Evolutionary conservation across 2,329 filamentous ascomycete genomes (phyloP).

Genomic region (Hypoxylon sp.): DNA sequence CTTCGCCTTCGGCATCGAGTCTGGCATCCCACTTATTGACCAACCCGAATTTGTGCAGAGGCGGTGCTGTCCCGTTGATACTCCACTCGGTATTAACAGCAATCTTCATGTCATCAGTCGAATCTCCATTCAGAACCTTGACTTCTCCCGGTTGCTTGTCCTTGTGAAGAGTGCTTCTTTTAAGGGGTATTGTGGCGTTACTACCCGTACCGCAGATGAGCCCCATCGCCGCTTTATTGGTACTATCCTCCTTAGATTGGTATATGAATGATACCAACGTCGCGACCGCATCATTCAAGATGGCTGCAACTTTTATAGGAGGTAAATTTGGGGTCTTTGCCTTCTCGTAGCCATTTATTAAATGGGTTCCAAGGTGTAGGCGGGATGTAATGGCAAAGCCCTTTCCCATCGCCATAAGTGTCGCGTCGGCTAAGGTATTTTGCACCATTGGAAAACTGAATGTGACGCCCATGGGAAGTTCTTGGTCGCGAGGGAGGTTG

Average conservation of each 20-base stretch:
- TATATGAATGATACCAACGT: constrained; percentile 85
- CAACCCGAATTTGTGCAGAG: constrained; percentile 73
- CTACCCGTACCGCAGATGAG: constrained; percentile 86
- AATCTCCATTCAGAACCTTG: constrained; percentile 63
- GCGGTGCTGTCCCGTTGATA: constrained; percentile 80
- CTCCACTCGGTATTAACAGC: constrained; percentile 90
- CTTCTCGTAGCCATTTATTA: constrained; percentile 71
- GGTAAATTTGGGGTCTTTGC: constrained; percentile 68
- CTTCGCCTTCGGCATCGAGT: constrained; percentile 76
- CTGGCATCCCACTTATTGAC: constrained; percentile 79
- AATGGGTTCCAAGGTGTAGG: constrained; percentile 71
- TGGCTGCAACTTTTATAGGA: constrained; percentile 78
- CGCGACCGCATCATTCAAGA: constrained; percentile 86
- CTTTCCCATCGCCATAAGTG: constrained; percentile 78
- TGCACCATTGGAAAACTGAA: constrained; percentile 81
- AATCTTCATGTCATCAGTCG: constrained; percentile 71
- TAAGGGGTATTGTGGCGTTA: constrained; percentile 84
- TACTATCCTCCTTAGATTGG: constrained; percentile 71
- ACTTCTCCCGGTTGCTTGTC: constrained; percentile 71
- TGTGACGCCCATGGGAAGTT: constrained; percentile 76
- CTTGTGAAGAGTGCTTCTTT: constrained; percentile 72
- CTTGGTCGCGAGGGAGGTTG: constrained; percentile 59
- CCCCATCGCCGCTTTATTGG: constrained; percentile 80
- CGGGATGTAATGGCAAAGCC: constrained; percentile 75
- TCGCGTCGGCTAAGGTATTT: constrained; percentile 73